Evolutionary conservation across 2,329 filamentous ascomycete species (phyloP).

Genomic region (Ploettnerulaceae sp.): DNA sequence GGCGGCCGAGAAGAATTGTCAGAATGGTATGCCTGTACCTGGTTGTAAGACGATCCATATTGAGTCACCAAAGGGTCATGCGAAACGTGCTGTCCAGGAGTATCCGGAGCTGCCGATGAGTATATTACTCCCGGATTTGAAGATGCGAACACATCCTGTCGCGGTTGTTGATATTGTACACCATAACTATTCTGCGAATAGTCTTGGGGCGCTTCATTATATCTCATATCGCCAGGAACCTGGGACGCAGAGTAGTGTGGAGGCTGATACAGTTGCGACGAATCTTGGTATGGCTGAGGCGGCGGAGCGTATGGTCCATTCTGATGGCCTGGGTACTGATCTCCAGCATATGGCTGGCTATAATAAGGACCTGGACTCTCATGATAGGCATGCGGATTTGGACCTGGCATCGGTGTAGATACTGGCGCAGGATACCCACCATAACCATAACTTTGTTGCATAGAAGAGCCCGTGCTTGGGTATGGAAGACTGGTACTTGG

Average conservation of each 20-base stretch:
- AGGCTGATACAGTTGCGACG: constrained; percentile 24
- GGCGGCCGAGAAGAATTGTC: constrained; percentile 24
- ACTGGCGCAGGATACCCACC: constrained; percentile 29
- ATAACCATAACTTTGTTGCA: constrained; percentile 35
- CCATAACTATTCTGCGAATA: constrained; percentile 30
- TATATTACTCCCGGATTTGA: constrained; percentile 21
- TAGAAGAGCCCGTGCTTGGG: constrained; percentile 28
- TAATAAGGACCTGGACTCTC: constrained; percentile 34
- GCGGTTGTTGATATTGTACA: constrained; percentile 20
- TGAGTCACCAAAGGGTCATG: constrained; percentile 21
- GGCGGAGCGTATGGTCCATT: constrained; percentile 30
- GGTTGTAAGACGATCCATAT: constrained; percentile 23
- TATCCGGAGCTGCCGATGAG: constrained; percentile 18
- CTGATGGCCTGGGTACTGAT: constrained; percentile 32
- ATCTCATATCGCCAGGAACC: constrained; percentile 18
- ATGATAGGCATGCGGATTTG: constrained; percentile 28
- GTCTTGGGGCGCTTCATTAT: constrained; percentile 22
- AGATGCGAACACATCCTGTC: constrained; percentile 21
- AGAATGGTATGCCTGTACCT: constrained; percentile 27
- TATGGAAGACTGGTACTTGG: constrained; percentile 34
- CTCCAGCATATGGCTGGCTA: constrained; percentile 33
- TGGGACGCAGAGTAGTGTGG: constrained; percentile 27
- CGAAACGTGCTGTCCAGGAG: constrained; percentile 16
- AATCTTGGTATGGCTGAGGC: constrained; percentile 26
- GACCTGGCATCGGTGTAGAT: constrained; percentile 21